Evolutionary conservation across 495 filamentous ascomycete species (phyloP).

Genomic region (Apodospora peruviana): DNA sequence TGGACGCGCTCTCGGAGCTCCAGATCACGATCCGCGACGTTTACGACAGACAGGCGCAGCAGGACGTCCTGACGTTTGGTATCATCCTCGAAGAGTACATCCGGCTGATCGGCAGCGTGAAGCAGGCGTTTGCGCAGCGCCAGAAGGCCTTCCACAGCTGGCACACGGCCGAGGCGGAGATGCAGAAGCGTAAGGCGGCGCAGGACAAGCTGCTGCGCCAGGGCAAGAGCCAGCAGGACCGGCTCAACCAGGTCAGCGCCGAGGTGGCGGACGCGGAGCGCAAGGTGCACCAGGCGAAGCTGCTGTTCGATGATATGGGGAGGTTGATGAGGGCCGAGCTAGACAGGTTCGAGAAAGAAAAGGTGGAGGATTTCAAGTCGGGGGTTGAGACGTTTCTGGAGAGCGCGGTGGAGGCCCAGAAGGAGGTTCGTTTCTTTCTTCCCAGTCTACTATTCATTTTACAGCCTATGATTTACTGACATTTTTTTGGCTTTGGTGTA

Average conservation of each 20-base stretch:
- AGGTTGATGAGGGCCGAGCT: constrained; percentile 84
- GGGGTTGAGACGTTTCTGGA: constrained; percentile 97
- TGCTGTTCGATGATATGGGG: constrained; percentile 97
- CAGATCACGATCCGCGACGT: constrained; percentile 91
- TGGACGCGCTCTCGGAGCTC: constrained; percentile 85
- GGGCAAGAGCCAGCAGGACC: constrained; percentile 91
- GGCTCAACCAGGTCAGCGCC: constrained; percentile 81
- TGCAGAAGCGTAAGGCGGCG: constrained; percentile 75
- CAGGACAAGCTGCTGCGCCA: constrained; percentile 92
- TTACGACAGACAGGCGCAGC: constrained; percentile 93
- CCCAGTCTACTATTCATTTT: too few relatives aligned
- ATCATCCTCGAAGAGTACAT: constrained; percentile 99
- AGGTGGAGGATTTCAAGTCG: constrained; percentile 98
- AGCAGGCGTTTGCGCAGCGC: constrained; percentile 83
- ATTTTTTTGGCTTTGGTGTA: constrained; percentile 14
- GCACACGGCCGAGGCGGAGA: constrained; percentile 81
- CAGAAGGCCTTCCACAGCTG: constrained; percentile 94
- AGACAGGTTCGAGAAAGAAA: constrained; percentile 92
- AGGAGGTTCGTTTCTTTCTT: constrained; percentile 63
- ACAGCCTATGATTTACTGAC: neutral
- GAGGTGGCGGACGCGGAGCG: constrained; percentile 91
- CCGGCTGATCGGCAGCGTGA: constrained; percentile 86
- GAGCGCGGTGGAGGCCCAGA: constrained; percentile 94
- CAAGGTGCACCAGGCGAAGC: constrained; percentile 81
- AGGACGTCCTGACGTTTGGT: constrained; percentile 91